A percentile compares a stretch with the other conserved stretches of the same genome.
phyloP scores from a whole-genome alignment of 1,139 yeast species.

The Candida smagusa region DNA sequence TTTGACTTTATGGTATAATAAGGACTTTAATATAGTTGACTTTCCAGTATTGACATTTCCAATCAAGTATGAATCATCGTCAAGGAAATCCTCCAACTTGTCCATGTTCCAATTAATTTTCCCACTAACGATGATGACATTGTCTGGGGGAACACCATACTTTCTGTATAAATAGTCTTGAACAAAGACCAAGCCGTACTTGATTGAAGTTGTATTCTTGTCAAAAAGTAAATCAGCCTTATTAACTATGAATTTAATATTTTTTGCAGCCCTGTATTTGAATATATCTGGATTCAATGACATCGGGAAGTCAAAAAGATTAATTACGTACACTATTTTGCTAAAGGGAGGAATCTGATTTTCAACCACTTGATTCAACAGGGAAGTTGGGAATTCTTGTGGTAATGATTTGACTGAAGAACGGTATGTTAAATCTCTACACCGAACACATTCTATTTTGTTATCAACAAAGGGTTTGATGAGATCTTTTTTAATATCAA shows the following conservation, averaged over 20 bases:
- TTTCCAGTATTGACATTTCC: constrained; percentile 82
- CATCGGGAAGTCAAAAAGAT: constrained; percentile 70
- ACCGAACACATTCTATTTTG: constrained; percentile 47
- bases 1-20: constrained; percentile 26
- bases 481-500: too few species aligned
- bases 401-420: constrained; percentile 16
- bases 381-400: constrained; percentile 33
- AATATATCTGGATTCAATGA: constrained; percentile 43
- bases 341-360: constrained; percentile 45
- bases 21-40: constrained; percentile 56
- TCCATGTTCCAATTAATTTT: constrained; percentile 51
- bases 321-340: constrained; percentile 55
- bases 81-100: constrained; percentile 31
- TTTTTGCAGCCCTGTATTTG: constrained; percentile 29
- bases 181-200: constrained; percentile 44
- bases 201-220: constrained; percentile 26
- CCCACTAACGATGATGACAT: constrained; percentile 51
- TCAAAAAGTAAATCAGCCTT: constrained; percentile 54
- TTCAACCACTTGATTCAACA: constrained; percentile 34
- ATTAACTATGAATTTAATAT: constrained; percentile 52
- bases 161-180: constrained; percentile 38
- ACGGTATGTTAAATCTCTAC: constrained; percentile 49
- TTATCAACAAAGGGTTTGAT: constrained; percentile 1
- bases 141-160: constrained; percentile 39
- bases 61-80: constrained; percentile 50